Percentiles rank a stretch among this genome's conserved stretches.
These are phyloP conservation scores for Chrysoporthe puriensis DNA, from an alignment of 2,329 filamentous ascomycete genomes.

Conservation along the genomic window DNA sequence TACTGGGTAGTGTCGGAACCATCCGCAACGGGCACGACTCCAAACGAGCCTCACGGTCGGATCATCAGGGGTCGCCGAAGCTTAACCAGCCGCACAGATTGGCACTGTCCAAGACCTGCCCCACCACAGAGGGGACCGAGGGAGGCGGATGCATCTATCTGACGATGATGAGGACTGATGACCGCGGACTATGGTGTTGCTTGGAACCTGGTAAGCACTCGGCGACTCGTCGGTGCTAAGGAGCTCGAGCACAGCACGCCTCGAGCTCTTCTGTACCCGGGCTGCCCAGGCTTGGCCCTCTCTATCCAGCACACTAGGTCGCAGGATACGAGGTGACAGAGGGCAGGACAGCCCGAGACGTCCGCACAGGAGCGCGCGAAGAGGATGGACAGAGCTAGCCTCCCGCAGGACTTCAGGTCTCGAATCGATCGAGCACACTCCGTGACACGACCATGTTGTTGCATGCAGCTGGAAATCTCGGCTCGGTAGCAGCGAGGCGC, in stretches of 20 bases:
- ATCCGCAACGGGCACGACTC: conserved; percentile 19
- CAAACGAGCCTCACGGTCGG: conserved; percentile 27
- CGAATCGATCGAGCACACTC: not conserved
- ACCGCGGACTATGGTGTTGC: not conserved
- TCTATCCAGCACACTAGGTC: not conserved
- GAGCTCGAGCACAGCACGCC: not conserved
- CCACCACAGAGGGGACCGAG: conserved; percentile 12
- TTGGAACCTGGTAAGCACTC: not conserved
- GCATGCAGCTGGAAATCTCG: not conserved
- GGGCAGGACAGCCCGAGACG: not conserved
- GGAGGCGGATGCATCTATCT: conserved; percentile 10
- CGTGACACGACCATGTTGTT: not conserved
- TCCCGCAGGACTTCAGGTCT: not conserved
- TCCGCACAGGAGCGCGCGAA: not conserved
- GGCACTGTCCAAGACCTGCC: conserved; percentile 13
- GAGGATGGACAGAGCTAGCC: not conserved
- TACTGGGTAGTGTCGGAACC: conserved; percentile 7
- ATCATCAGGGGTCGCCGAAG: conserved; percentile 24
- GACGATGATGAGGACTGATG: conserved; percentile 17
- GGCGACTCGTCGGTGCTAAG: not conserved
- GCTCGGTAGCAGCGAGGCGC: conserved; percentile 1
- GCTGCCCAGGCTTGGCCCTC: not conserved
- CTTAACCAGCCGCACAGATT: conserved; percentile 17
- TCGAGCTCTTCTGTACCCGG: not conserved
- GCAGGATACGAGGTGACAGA: not conserved